These are phyloP conservation scores for Cyberlindnera japonica DNA, from an alignment of 805 yeast genomes.

Conservation along the genomic window DNA sequence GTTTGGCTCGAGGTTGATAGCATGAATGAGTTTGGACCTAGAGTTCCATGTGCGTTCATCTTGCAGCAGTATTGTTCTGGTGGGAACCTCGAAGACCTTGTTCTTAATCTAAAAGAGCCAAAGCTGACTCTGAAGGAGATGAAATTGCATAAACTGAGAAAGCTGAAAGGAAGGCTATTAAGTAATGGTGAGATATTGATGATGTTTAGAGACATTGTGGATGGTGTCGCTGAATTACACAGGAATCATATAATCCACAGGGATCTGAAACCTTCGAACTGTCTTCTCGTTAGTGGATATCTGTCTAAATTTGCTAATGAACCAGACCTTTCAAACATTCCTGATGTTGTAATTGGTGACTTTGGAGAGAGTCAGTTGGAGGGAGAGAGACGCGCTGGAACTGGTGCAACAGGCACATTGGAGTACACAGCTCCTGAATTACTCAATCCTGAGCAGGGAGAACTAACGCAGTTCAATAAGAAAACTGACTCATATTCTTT, in stretches of 20 bases:
- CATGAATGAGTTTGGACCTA: conserved; percentile 49
- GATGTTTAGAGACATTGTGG: conserved; percentile 61
- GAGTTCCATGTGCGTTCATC: conserved; percentile 70
- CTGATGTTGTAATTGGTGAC: conserved; percentile 78
- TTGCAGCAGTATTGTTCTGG: conserved; percentile 87
- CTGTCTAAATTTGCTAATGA: conserved; percentile 13
- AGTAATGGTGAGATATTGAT: conserved; percentile 60
- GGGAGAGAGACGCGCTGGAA: conserved; percentile 59
- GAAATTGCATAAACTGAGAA: conserved; percentile 34
- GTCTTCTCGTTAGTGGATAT: conserved; percentile 46
- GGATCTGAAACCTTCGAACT: conserved; percentile 86
- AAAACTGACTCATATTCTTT: conserved; percentile 78
- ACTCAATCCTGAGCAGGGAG: conserved; percentile 11
- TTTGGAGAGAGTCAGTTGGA: conserved; percentile 85
- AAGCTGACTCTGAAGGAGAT: conserved; percentile 33
- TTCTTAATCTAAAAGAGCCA: conserved; percentile 36
- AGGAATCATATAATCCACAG: conserved; percentile 76
- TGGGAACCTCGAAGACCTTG: conserved; percentile 75
- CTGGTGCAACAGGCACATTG: conserved; percentile 84
- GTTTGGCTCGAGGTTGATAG: conserved; percentile 81
- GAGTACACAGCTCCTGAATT: conserved; percentile 85
- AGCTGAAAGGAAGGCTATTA: conserved; percentile 34
- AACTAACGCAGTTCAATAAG: conserved; percentile 49
- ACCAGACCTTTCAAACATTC: conserved; percentile 35
- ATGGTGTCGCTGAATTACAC: conserved; percentile 73